phyloP scores from a whole-genome alignment of 805 yeast genomes.

The Wickerhamiella alocasiicola region DNA sequence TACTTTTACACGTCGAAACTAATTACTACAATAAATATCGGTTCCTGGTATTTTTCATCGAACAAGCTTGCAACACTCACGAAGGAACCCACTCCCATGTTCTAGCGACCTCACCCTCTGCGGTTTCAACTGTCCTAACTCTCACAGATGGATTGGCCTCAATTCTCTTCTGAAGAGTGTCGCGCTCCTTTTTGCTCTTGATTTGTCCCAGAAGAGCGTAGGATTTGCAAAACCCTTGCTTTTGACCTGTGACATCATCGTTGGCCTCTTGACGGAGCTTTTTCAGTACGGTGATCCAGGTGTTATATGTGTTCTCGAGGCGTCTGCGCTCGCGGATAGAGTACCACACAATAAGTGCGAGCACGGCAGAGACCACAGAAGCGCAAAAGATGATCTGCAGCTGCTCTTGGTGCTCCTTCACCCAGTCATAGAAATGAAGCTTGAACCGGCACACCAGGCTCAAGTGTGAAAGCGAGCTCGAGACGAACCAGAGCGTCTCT shows the following conservation, averaged over 20 bases:
- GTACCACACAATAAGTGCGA: not conserved
- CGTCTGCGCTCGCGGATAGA: not conserved
- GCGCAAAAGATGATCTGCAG: not conserved
- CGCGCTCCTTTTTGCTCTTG: constrained; percentile 38
- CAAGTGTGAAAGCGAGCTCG: constrained; percentile 16
- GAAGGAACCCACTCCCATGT: constrained; percentile 70
- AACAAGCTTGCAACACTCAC: no score
- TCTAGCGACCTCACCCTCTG: constrained; percentile 78
- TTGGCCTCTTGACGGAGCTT: constrained; percentile 17
- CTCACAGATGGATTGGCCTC: constrained; percentile 59
- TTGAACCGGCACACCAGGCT: constrained; percentile 16
- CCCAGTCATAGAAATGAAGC: constrained; percentile 14
- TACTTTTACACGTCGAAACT: no score
- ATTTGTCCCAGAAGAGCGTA: constrained; percentile 13
- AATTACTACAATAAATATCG: constrained; percentile 9
- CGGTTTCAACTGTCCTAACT: constrained; percentile 50
- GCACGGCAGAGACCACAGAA: not conserved
- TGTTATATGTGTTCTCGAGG: constrained; percentile 9
- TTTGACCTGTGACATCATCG: constrained; percentile 15
- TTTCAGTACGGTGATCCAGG: constrained; percentile 11
- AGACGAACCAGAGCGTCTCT: constrained; percentile 10
- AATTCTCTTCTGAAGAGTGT: constrained; percentile 38
- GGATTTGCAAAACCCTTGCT: constrained; percentile 14
- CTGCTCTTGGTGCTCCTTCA: constrained; percentile 11
- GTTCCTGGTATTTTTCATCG: no score